Base-by-base conservation (phyloP, 345 rosid species). In the Moricandia moricandioides region DNA sequence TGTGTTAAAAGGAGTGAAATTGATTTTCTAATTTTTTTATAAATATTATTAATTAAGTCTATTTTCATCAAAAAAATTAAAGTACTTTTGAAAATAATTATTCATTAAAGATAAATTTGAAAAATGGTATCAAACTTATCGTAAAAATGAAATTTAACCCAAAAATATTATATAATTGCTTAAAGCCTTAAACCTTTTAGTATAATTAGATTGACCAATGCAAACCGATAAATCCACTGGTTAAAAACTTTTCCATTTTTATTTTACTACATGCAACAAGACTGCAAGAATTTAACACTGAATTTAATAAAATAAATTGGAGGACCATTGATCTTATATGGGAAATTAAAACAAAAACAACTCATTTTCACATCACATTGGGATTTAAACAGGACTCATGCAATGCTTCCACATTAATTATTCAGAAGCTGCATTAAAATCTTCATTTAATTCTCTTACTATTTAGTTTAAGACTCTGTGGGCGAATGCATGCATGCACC, bases 401-500 rank as follows among this genome's bases (percentile, higher is more conserved):
- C 56, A 33, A 52, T 62, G 45, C 57, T 27, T 54, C 54, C 14
- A 13, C 69, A 54, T 69, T 54, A 55, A 9, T 27, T 26, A 34
- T 61, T 52, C 57, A 30, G 18, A 14, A 69, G 11, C 16, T 21
- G 63, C 79, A 76, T 69, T 69, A 69, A 76, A 0, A 9, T 69
- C 74, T 7, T 29, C 47, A 69, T 62, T 69, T 13, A 74, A 40
- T 56, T 40, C 17, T 12, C 29, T 54, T 26, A 14, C 4, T 33
- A 21, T 21, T 1, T 9, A 61, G 31, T 29, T 39, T 62, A 34
- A 76, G 37, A 56, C 72, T 56, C 40, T 45, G 57, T 71, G 76
- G 76, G 80, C 63, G 33, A 57, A 18, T 65, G 47, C 76, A 65
- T 77, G 76, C 68, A 77, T 71, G 43, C 67, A 13, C 76, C 76